Percentiles rank a stretch among this genome's conserved stretches.
Evolutionary conservation across 2,329 filamentous ascomycete genomes (phyloP).

Genomic region (Stagonosporopsis vannaccii): DNA sequence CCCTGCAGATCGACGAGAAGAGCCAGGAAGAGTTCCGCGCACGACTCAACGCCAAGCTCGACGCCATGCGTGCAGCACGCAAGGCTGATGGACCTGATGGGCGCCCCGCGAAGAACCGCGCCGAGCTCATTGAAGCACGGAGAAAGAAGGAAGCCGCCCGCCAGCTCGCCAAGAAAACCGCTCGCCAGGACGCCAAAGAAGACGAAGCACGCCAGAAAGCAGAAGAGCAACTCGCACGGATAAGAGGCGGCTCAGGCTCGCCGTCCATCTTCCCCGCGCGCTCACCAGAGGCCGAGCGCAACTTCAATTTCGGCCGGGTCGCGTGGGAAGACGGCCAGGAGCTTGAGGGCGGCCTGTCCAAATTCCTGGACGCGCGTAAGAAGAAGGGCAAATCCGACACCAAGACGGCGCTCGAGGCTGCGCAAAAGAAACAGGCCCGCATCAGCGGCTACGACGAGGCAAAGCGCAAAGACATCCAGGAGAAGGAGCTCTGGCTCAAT

Average conservation of each 20-base stretch:
- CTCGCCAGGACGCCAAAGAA: constrained; percentile 76
- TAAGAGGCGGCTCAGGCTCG: constrained; percentile 66
- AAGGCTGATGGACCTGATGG: constrained; percentile 88
- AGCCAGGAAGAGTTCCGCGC: constrained; percentile 77
- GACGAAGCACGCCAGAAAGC: constrained; percentile 74
- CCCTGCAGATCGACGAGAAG: constrained; percentile 47
- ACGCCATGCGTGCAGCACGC: constrained; percentile 81
- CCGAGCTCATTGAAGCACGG: constrained; percentile 90
- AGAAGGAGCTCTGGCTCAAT: constrained; percentile 94
- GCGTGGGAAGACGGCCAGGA: constrained; percentile 86
- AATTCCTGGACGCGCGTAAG: constrained; percentile 71
- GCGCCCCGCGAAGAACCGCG: constrained; percentile 81
- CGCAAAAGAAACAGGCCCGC: constrained; percentile 85
- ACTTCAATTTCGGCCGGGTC: constrained; percentile 91
- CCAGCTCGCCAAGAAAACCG: constrained; percentile 87
- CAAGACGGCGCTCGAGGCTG: constrained; percentile 82
- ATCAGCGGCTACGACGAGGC: constrained; percentile 76
- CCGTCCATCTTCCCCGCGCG: constrained; percentile 59
- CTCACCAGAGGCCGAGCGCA: constrained; percentile 62
- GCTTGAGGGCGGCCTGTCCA: constrained; percentile 73
- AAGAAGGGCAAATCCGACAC: constrained; percentile 85
- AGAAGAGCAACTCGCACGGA: constrained; percentile 62
- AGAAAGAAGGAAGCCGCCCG: constrained; percentile 86
- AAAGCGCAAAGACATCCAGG: constrained; percentile 84
- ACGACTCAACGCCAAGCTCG: constrained; percentile 82